Evolutionary conservation across 2,329 filamentous ascomycete species (phyloP), one percentile per base, ranked within the genome.

Genomic region (Cladosporium sp.): DNA sequence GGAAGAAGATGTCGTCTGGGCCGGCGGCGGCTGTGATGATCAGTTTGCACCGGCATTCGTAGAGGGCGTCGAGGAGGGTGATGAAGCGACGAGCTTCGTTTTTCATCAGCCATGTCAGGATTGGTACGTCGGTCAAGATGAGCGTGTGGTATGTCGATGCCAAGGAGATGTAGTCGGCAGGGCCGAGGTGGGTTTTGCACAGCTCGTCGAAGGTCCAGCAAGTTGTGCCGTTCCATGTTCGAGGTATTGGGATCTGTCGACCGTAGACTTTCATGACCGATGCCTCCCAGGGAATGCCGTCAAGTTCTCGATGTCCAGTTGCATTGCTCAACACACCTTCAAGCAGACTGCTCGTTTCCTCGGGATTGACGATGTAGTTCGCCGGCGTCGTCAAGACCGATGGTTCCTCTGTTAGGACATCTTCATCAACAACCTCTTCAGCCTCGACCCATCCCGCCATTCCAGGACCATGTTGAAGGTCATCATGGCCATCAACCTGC

Each of bases 31-130:
- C 88, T 17, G 81, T 76, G 47, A 92, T 76, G 38, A 89, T 68
- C 8, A 92, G 77, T 58, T 88, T 88, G 67, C 88, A 91, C 7
- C 84, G 79, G n/a, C 86, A 84, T 70, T 92, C 88, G 67, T 92
- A 92, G 1, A 89, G 73, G 0, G 88, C 88, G 62, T 93, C 88
- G 1, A 92, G 77, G 1, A 93, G 75, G 0, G 86, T 91, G 63
- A 92, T 92, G 64, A 93, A 83, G 9, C 88, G 79, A 4, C 88
- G 76, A 1, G 88, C 88, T 70, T 92, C 88, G 64, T 91, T 92
- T 68, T 90, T 92, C 65, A 84, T 83, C 1, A 81, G 69, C 2
- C 84, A 66, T 0, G 80, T 83, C 11, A 93, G 71, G 13, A 86
- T 64, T 0, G 88, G 88, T 1, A 92, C 76, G 17, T 82, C 70